A percentile compares a stretch with the other conserved stretches of the same genome.
Evolutionary conservation across 306 rosid species (phyloP).

Genomic region (Coriaria nepalensis): DNA sequence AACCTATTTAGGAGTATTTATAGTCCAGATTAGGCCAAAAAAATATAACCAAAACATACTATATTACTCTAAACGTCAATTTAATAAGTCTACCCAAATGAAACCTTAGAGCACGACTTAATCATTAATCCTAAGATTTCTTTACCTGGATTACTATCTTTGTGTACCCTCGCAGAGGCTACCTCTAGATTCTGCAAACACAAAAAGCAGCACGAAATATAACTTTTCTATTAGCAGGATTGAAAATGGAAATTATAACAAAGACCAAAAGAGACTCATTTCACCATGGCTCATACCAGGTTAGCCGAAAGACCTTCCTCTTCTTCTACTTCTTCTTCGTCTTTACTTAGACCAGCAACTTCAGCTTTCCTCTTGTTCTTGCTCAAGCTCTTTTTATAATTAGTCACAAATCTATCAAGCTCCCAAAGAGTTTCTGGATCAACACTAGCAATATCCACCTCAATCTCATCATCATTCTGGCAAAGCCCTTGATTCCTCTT

Average conservation of each 20-base stretch:
- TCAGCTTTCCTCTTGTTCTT: slow-evolving; percentile 64
- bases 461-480: slow-evolving; percentile 90
- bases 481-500: slow-evolving; percentile 51
- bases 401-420: slow-evolving; percentile 75
- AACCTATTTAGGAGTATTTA: too few species aligned
- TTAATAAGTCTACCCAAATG: too few species aligned
- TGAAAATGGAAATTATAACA: neutral
- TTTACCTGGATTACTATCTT: slow-evolving; percentile 42
- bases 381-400: slow-evolving; percentile 64
- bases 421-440: slow-evolving; percentile 94
- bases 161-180: slow-evolving; percentile 13
- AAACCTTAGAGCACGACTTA: too few species aligned
- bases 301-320: too few species aligned
- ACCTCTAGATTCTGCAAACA: slow-evolving; percentile 29
- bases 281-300: too few species aligned
- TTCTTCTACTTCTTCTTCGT: slow-evolving; percentile 5
- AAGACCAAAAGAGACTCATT: too few species aligned
- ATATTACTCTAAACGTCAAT: too few species aligned
- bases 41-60: too few species aligned
- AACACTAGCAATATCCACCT: slow-evolving; percentile 72
- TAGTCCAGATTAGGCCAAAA: too few species aligned
- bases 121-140: neutral
- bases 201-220: neutral
- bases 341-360: slow-evolving; percentile 38
- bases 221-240: neutral